These are phyloP conservation scores for Globisporangium yorkense DNA, from an alignment of 352 stramenopile species.

Conservation along the genomic window DNA sequence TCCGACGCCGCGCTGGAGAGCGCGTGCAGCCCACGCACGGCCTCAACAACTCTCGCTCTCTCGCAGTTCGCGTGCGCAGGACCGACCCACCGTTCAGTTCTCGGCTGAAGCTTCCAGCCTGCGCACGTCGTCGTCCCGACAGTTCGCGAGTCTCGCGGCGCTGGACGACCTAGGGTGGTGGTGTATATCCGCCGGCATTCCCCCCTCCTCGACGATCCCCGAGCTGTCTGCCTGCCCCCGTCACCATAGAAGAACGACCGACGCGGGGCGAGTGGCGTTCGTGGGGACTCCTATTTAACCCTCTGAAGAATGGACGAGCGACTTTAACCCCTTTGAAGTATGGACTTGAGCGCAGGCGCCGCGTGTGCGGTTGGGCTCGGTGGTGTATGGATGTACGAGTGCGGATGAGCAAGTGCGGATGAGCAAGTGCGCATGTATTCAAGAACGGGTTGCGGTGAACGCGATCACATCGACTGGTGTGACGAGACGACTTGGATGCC, in stretches of 20 bases:
- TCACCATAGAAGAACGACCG: constrained; percentile 4
- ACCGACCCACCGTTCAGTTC: constrained; percentile 1
- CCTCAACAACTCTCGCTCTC: not conserved
- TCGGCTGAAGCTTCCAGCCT: constrained; percentile 1
- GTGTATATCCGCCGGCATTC: constrained; percentile 8
- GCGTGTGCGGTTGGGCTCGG: not conserved
- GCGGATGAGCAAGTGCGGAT: too few relatives aligned
- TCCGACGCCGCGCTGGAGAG: not conserved
- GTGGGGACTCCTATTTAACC: constrained; percentile 3
- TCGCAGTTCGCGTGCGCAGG: constrained; percentile 1
- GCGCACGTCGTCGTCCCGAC: constrained; percentile 1
- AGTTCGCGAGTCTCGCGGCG: not conserved
- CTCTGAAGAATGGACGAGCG: constrained; percentile 1
- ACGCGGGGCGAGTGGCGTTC: not conserved
- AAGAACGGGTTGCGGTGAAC: too few relatives aligned
- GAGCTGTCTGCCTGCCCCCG: not conserved
- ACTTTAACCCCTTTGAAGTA: not conserved
- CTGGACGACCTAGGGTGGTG: not conserved
- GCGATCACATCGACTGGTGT: too few relatives aligned
- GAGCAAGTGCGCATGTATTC: too few relatives aligned
- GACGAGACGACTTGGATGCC: too few relatives aligned
- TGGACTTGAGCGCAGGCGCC: not conserved
- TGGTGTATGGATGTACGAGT: not conserved
- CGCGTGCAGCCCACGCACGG: too few relatives aligned
- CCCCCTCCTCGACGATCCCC: not conserved